Conservation (phyloP, 2,329 filamentous ascomycete genomes). For the Aspergillus aculeatinus region DNA sequence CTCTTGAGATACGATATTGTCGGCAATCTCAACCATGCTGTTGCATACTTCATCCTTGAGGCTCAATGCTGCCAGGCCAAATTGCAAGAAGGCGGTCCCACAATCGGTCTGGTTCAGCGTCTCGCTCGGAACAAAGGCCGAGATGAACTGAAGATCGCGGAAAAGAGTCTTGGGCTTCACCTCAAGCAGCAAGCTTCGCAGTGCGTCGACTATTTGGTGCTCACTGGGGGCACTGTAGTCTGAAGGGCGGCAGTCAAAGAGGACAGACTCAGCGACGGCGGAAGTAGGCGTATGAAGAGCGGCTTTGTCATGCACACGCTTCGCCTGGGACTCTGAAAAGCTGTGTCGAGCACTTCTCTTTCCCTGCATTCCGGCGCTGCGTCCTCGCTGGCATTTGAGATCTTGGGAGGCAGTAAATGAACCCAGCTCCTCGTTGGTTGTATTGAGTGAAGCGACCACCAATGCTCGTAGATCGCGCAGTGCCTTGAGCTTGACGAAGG, state of each 20-base stretch:
- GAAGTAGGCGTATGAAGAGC: conserved; percentile 23
- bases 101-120: conserved; percentile 59
- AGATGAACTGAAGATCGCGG: conserved; percentile 73
- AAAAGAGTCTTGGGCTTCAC: conserved; percentile 78
- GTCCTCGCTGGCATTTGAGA: conserved; percentile 6
- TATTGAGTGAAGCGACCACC: conserved; percentile 71
- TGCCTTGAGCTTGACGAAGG: conserved; percentile 78
- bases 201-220: conserved; percentile 61
- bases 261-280: conserved; percentile 30
- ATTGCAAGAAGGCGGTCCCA: conserved; percentile 84
- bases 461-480: conserved; percentile 80
- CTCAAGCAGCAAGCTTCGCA: conserved; percentile 66
- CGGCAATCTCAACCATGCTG: conserved; percentile 75
- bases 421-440: conserved; percentile 46
- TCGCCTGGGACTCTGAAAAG: conserved; percentile 30
- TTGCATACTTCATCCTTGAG: conserved; percentile 85
- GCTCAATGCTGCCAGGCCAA: conserved; percentile 80
- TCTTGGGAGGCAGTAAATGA: conserved; percentile 9
- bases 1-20: conserved; percentile 64
- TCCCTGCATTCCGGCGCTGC: conserved; percentile 9
- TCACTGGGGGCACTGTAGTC: conserved; percentile 58
- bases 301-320: conserved; percentile 17
- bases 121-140: conserved; percentile 59
- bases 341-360: conserved; percentile 30
- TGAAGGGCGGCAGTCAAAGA: conserved; percentile 39